phyloP scores from a whole-genome alignment of 805 yeast species.

The Saccharomycopsis javanensis region DNA sequence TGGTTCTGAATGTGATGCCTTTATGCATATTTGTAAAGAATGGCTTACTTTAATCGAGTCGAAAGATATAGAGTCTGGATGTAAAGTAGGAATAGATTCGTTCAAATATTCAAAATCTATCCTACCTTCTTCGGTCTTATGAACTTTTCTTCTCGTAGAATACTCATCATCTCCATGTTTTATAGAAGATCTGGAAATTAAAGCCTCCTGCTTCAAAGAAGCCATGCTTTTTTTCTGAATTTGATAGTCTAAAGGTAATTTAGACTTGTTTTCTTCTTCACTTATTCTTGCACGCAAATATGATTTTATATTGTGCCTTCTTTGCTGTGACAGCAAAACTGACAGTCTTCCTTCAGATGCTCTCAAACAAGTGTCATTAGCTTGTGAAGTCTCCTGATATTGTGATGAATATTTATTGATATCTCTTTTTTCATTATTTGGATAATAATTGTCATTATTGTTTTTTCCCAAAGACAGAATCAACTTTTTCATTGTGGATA shows the following conservation, averaged over 20 bases:
- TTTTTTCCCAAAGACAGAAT: not conserved
- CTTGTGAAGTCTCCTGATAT: not conserved
- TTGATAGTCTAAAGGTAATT: constrained; percentile 14
- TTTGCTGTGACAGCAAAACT: no score
- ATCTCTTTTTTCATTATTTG: not conserved
- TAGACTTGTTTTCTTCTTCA: not conserved
- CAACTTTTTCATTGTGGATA: not conserved
- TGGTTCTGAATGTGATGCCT: constrained; percentile 29
- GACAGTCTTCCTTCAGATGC: not conserved
- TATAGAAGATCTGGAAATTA: constrained; percentile 7
- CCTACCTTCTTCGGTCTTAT: not conserved
- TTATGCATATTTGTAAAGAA: constrained; percentile 57
- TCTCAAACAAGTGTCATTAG: not conserved
- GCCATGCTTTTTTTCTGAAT: not conserved
- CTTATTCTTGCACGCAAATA: no score
- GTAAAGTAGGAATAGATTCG: constrained; percentile 27
- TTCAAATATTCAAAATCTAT: constrained; percentile 8
- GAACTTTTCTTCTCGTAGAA: constrained; percentile 6
- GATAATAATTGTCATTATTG: not conserved
- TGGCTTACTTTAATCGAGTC: constrained; percentile 56
- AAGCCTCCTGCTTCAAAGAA: constrained; percentile 4
- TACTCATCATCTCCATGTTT: constrained; percentile 7
- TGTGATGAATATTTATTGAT: not conserved
- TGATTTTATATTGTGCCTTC: no score
- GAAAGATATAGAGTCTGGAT: constrained; percentile 53